A percentile compares a stretch with the other conserved stretches of the same genome.
Conservation (phyloP, 805 yeast species). For the Tetrapisispora namnaoensis region DNA sequence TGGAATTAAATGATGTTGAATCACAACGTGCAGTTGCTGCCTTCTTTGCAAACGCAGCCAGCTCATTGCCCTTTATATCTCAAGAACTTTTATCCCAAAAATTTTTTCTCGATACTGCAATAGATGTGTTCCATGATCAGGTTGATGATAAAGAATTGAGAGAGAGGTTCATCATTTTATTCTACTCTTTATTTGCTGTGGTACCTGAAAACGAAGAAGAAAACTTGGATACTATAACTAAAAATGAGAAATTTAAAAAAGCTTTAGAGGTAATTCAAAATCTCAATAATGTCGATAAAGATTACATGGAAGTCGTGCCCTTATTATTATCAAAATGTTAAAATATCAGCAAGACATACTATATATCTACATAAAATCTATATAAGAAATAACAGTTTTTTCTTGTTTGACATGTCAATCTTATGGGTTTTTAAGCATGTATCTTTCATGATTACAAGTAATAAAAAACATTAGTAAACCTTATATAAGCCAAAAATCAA, state of each 20-base stretch:
- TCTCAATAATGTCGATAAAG: conserved; percentile 9
- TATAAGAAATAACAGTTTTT: background rate
- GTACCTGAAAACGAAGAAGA: conserved; percentile 8
- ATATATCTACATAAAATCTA: background rate
- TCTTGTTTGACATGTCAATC: background rate
- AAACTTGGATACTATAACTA: conserved; percentile 1
- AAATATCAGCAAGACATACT: background rate
- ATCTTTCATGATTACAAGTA: no score
- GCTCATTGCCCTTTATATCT: conserved; percentile 30
- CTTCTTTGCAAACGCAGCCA: conserved; percentile 29
- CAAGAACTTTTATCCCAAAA: conserved; percentile 21
- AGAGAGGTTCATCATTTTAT: conserved; percentile 27
- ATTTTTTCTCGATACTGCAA: conserved; percentile 19
- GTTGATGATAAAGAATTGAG: conserved; percentile 23
- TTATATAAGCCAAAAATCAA: no score
- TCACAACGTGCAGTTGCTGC: conserved; percentile 37
- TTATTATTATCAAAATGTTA: conserved; percentile 1
- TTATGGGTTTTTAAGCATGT: no score
- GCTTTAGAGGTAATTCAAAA: conserved; percentile 13
- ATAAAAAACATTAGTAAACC: no score
- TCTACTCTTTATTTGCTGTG: conserved; percentile 22
- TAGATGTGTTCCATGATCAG: conserved; percentile 22
- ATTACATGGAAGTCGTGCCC: conserved; percentile 13
- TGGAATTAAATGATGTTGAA: conserved; percentile 30
- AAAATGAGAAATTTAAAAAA: conserved; percentile 7